phyloP scores from a whole-genome alignment of 495 filamentous ascomycete genomes.

The Aspergillus hancockii region DNA sequence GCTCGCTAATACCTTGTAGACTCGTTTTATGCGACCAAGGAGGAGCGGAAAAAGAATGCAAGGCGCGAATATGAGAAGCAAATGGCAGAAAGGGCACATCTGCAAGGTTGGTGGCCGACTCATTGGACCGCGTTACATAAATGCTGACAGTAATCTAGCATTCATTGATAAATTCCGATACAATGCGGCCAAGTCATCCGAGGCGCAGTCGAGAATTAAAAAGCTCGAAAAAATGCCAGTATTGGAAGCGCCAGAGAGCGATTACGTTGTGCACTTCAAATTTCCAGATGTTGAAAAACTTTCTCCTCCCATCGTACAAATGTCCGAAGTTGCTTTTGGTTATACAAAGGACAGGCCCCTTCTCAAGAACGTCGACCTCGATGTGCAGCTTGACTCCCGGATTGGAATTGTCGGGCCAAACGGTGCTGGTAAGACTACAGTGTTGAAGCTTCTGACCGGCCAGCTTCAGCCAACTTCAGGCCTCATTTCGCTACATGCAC shows the following conservation, averaged over 20 bases:
- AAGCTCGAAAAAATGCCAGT: slow-evolving; percentile 97
- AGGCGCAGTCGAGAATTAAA: slow-evolving; percentile 98
- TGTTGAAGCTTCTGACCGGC: slow-evolving; percentile 90
- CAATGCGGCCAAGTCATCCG: slow-evolving; percentile 97
- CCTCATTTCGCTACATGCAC: slow-evolving; percentile 80
- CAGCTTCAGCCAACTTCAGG: slow-evolving; percentile 77
- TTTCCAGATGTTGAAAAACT: slow-evolving; percentile 98
- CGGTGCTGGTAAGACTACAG: slow-evolving; percentile 96
- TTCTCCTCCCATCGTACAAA: slow-evolving; percentile 96
- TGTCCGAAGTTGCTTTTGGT: slow-evolving; percentile 89
- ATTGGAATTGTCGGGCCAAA: slow-evolving; percentile 99
- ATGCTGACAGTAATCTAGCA: slow-evolving; percentile 42
- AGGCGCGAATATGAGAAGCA: slow-evolving; percentile 99
- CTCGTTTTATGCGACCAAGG: slow-evolving; percentile 96
- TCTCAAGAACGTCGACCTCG: slow-evolving; percentile 83
- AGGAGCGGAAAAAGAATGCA: slow-evolving; percentile 94
- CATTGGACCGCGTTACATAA: not conserved
- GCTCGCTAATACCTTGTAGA: slow-evolving; percentile 48
- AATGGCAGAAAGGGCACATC: slow-evolving; percentile 87
- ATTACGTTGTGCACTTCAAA: slow-evolving; percentile 96
- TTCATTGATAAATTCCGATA: slow-evolving; percentile 99
- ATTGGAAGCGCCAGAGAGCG: slow-evolving; percentile 84
- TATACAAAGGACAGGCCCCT: slow-evolving; percentile 81
- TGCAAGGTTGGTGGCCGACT: slow-evolving; percentile 54
- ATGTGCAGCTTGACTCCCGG: slow-evolving; percentile 96